A percentile compares a stretch with the other conserved stretches of the same genome.
Evolutionary conservation across 768 basidiomycete genomes (phyloP).

Genomic region (Cyathus striatus): DNA sequence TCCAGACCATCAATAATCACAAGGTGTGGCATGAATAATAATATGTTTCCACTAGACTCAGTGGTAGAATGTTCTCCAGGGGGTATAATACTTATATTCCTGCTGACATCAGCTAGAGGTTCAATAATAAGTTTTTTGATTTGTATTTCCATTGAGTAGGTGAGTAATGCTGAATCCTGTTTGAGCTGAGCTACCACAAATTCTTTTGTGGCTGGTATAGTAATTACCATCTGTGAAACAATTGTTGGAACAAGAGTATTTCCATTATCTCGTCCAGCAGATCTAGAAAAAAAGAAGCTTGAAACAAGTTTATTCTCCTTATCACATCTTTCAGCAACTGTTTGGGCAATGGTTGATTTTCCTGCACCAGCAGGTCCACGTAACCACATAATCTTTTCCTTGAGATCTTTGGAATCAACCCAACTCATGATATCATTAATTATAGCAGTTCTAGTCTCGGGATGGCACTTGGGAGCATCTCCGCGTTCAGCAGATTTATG

Average conservation of each 20-base stretch:
- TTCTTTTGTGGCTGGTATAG: neutral
- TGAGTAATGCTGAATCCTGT: neutral
- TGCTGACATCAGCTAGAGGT: too few species aligned
- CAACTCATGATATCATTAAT: neutral
- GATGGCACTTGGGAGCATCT: neutral
- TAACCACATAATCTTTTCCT: neutral
- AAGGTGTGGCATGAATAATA: too few species aligned
- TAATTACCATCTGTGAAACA: neutral
- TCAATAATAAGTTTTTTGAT: neutral
- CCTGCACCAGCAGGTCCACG: neutral
- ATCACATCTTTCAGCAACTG: neutral
- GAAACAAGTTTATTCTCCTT: neutral
- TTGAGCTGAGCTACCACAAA: neutral
- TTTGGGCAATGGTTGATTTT: neutral
- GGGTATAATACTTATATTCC: too few species aligned
- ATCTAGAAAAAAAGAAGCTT: slow-evolving; percentile 3
- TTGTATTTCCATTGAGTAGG: neutral
- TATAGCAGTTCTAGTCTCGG: neutral
- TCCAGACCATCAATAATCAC: too few species aligned
- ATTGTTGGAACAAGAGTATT: slow-evolving; percentile 1
- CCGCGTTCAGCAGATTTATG: slow-evolving; percentile 16
- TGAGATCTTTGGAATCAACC: neutral
- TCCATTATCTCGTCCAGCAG: neutral
- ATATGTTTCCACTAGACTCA: too few species aligned
- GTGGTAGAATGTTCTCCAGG: too few species aligned